Conservation (phyloP, 2,329 filamentous ascomycete species). For the Metarhizium brunneum region DNA sequence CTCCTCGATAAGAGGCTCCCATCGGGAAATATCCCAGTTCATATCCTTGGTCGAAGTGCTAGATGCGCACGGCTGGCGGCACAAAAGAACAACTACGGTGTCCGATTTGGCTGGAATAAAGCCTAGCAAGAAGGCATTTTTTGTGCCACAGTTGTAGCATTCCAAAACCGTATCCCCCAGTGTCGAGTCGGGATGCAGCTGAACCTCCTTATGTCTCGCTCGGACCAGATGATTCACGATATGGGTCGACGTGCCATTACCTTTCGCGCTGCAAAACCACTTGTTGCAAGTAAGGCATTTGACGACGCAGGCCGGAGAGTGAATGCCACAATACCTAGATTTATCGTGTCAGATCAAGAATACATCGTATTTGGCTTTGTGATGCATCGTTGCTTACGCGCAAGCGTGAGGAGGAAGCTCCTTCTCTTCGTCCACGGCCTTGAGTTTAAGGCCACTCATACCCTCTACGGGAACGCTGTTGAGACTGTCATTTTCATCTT, state of each 20-base stretch:
- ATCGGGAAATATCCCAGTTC: slow-evolving; percentile 98
- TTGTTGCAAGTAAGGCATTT: slow-evolving; percentile 94
- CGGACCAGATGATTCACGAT: slow-evolving; percentile 98
- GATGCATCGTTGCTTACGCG: slow-evolving; percentile 52
- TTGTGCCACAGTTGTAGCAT: slow-evolving; percentile 99
- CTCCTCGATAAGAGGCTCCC: slow-evolving; percentile 96
- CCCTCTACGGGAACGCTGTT: slow-evolving; percentile 75
- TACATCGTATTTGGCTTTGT: neutral
- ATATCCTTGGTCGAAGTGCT: slow-evolving; percentile 97
- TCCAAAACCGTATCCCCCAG: slow-evolving; percentile 94
- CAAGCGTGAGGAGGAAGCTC: slow-evolving; percentile 91
- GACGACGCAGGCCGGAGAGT: slow-evolving; percentile 89
- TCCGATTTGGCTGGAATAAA: slow-evolving; percentile 99
- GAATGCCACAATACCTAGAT: slow-evolving; percentile 85
- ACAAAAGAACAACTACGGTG: slow-evolving; percentile 92
- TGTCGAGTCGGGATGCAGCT: slow-evolving; percentile 85
- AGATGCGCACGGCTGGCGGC: slow-evolving; percentile 90
- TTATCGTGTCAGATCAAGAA: neutral
- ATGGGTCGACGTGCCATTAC: slow-evolving; percentile 92
- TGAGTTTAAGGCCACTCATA: slow-evolving; percentile 53
- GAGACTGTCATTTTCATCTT: slow-evolving; percentile 69
- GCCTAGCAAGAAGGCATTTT: slow-evolving; percentile 94
- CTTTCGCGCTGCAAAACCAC: slow-evolving; percentile 97
- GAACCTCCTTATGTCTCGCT: slow-evolving; percentile 96
- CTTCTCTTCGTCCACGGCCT: slow-evolving; percentile 65